These are phyloP conservation scores for Schizophyllum amplum DNA, from an alignment of 1,284 basidiomycete genomes.

Conservation along the genomic window DNA sequence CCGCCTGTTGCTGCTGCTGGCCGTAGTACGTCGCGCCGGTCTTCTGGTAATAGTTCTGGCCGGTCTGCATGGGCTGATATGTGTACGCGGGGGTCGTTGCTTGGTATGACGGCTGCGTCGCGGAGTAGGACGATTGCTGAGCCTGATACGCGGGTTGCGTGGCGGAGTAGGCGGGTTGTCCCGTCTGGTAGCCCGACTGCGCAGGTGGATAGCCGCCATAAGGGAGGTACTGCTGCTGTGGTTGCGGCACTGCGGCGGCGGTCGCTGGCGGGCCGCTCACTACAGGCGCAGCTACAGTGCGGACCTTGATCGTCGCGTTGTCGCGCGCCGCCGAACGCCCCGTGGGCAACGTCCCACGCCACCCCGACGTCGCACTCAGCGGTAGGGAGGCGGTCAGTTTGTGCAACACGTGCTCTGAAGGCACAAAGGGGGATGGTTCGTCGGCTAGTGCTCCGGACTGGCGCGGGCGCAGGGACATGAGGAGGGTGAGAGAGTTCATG, in stretches of 20 bases:
- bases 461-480: slow-evolving; percentile 64
- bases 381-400: slow-evolving; percentile 65
- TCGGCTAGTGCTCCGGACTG: slow-evolving; percentile 29
- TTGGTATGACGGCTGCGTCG: slow-evolving; percentile 3
- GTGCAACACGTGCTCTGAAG: slow-evolving; percentile 45
- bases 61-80: not conserved
- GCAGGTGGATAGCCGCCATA: slow-evolving; percentile 7
- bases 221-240: slow-evolving; percentile 18
- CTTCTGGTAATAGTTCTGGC: slow-evolving; percentile 1
- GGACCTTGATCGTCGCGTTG: slow-evolving; percentile 60
- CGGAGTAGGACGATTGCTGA: slow-evolving; percentile 10
- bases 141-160: not conserved
- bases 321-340: slow-evolving; percentile 57
- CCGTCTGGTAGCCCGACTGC: slow-evolving; percentile 18
- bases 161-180: slow-evolving; percentile 13
- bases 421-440: slow-evolving; percentile 44
- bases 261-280: slow-evolving; percentile 16
- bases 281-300: slow-evolving; percentile 34
- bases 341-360: slow-evolving; percentile 67
- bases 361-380: slow-evolving; percentile 47
- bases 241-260: slow-evolving; percentile 17
- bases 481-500: slow-evolving; percentile 54
- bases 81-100: not conserved
- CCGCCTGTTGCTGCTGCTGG: not conserved
- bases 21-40: not conserved